These are phyloP conservation scores for Colletotrichum liaoningense DNA, from an alignment of 2,329 filamentous ascomycete species.

Conservation along the genomic window DNA sequence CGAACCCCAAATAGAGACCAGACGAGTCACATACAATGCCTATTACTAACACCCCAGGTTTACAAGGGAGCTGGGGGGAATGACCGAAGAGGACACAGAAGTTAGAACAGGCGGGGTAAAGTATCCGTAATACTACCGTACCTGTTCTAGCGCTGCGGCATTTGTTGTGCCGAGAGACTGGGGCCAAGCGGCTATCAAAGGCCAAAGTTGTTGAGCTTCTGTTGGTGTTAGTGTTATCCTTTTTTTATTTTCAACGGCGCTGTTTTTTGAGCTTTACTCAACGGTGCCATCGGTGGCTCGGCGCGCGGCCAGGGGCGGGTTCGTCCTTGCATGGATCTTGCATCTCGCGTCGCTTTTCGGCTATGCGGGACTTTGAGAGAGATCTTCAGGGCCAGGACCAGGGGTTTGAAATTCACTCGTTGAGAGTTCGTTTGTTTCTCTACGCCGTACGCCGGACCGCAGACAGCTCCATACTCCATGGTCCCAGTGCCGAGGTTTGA, in stretches of 20 bases:
- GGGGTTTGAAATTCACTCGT: slow-evolving; percentile 14
- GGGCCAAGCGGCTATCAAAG: slow-evolving; percentile 21
- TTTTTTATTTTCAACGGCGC: neutral
- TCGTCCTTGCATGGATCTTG: slow-evolving; percentile 28
- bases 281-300: slow-evolving; percentile 5
- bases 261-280: slow-evolving; percentile 11
- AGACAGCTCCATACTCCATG: neutral
- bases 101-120: slow-evolving; percentile 20
- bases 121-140: neutral
- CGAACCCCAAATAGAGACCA: neutral
- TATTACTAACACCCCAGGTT: neutral
- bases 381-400: neutral
- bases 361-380: neutral
- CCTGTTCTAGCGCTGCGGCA: slow-evolving; percentile 15
- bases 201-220: slow-evolving; percentile 36
- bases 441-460: neutral
- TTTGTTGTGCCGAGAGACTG: slow-evolving; percentile 25
- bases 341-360: slow-evolving; percentile 3
- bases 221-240: slow-evolving; percentile 18
- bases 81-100: neutral
- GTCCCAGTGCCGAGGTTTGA: slow-evolving; percentile 13
- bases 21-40: neutral
- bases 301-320: neutral
- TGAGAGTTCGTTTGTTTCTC: neutral
- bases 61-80: neutral